phyloP scores from a whole-genome alignment of 139 green algal species.

The Choricystis sp. region DNA sequence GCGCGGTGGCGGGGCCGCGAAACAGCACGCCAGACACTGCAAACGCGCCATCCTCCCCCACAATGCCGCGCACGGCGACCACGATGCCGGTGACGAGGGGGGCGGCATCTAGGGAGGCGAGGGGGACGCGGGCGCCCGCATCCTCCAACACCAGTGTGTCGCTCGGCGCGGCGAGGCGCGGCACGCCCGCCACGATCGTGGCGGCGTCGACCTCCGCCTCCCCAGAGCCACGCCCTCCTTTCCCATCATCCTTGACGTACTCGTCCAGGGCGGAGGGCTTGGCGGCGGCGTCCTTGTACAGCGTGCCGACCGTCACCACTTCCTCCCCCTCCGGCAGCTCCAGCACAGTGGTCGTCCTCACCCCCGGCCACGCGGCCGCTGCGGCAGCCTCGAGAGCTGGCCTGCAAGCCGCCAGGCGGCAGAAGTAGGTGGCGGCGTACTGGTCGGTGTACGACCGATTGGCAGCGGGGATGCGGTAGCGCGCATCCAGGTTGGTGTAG shows the following conservation, averaged over 20 bases:
- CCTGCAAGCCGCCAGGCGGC: conserved; percentile 48
- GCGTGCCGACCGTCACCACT: conserved; percentile 65
- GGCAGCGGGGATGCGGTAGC: not conserved
- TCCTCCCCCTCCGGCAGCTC: conserved; percentile 55
- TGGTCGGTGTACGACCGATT: conserved; percentile 48
- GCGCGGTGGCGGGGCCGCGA: conserved; percentile 19
- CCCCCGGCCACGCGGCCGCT: conserved; percentile 41
- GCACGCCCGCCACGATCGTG: conserved; percentile 11
- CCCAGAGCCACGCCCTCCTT: not conserved
- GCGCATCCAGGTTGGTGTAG: not conserved
- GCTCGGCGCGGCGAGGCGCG: conserved; percentile 48
- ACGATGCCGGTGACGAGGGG: conserved; percentile 68
- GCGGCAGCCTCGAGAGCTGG: conserved; percentile 21
- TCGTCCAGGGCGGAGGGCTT: conserved; percentile 94
- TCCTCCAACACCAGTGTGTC: conserved; percentile 87
- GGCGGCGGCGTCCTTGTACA: conserved; percentile 95
- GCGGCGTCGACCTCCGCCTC: conserved; percentile 18
- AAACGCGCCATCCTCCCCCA: conserved; percentile 52
- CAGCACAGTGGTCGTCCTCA: conserved; percentile 53
- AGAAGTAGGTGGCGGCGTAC: conserved; percentile 89
- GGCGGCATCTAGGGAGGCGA: conserved; percentile 31
- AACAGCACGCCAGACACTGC: conserved; percentile 27
- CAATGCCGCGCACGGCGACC: conserved; percentile 50
- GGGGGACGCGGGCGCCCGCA: conserved; percentile 66
- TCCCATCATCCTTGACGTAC: conserved; percentile 45